Evolutionary conservation across 768 basidiomycete species (phyloP), one percentile per base, ranked within the genome.

Genomic region (Termitomyces sp.): DNA sequence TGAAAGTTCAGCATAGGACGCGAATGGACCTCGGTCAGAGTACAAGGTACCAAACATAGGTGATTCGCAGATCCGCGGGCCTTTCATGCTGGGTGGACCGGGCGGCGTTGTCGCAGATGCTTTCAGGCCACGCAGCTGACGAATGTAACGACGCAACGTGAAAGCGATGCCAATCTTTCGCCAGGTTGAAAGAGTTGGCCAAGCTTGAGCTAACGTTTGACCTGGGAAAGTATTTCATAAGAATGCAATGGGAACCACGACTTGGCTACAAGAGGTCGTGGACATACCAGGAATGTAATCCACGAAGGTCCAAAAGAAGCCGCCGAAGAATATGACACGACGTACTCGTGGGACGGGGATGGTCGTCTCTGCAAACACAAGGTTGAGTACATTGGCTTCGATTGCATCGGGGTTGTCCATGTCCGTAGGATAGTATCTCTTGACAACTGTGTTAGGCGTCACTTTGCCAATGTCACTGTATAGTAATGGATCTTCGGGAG

Each of bases 191-290:
- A 61, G 50, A 14, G 37, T 43, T 12, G 53, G 30, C 64, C 66
- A 65, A n/a, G 58, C 30, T 12, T 58, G 17, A 24, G 53, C 56
- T n/a, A 66, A 53, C 12, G 47, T 43, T 24, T 45, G 24, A 26
- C 65, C 65, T 21, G 50, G 24, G 38, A 66, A 66, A 55, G 42
- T 64, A 49, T 41, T 66, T 59, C 55, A 61, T 57, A 48, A 64
- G 24, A 41, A 65, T 55, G 8, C 52, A 49, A 30, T 15, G 14
- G 5, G 15, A 37, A 37, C 15, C 34, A 34, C 12, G 34, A 34
- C 34, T 34, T 34, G 34, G 34, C 34, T 34, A 14, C 34, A 34
- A 34, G 7, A 34, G 34, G 12, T n/a, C n/a, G 34, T 34, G 12
- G 12, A 17, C 35, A 37, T 17, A 37, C 35, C 35, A 15, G 14